Conservation (phyloP, 2,329 filamentous ascomycete species). For the Byssochlamys sp. region DNA sequence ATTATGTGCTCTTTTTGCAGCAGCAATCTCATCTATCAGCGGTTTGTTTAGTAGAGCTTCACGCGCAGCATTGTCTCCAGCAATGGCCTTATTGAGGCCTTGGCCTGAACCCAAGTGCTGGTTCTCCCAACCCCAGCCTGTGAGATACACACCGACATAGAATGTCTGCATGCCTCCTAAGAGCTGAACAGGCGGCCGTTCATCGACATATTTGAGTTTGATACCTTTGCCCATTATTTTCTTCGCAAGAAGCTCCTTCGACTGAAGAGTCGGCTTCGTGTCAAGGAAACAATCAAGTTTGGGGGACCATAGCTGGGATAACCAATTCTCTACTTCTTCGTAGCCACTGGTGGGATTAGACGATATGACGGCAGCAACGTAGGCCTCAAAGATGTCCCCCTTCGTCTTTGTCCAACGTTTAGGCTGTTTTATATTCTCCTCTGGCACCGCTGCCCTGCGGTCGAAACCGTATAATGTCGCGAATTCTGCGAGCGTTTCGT, state of each 20-base stretch:
- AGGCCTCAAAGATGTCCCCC: constrained; percentile 85
- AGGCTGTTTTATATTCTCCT: constrained; percentile 34
- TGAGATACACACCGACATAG: constrained; percentile 39
- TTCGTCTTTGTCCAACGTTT: constrained; percentile 61
- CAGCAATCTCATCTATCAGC: constrained; percentile 31
- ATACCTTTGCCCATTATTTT: constrained; percentile 49
- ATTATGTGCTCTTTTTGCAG: constrained; percentile 22
- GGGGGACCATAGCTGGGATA: constrained; percentile 64
- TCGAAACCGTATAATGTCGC: constrained; percentile 63
- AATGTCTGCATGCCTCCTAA: constrained; percentile 32
- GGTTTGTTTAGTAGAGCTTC: constrained; percentile 30
- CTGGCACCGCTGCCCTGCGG: constrained; percentile 50
- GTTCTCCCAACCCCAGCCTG: constrained; percentile 38
- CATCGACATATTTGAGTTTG: constrained; percentile 50
- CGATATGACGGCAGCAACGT: constrained; percentile 68
- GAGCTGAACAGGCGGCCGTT: constrained; percentile 23
- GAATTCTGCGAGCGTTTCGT: constrained; percentile 64
- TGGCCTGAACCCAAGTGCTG: constrained; percentile 37
- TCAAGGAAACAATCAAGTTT: constrained; percentile 40
- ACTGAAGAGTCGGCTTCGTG: constrained; percentile 23
- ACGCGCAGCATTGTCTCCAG: constrained; percentile 37
- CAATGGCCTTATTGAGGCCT: constrained; percentile 35
- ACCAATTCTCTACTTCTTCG: constrained; percentile 55
- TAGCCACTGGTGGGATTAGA: constrained; percentile 57
- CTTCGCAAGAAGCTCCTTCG: constrained; percentile 47